Base-by-base conservation (phyloP, 2,329 filamentous ascomycete species). In the Claviceps fusiformis region DNA sequence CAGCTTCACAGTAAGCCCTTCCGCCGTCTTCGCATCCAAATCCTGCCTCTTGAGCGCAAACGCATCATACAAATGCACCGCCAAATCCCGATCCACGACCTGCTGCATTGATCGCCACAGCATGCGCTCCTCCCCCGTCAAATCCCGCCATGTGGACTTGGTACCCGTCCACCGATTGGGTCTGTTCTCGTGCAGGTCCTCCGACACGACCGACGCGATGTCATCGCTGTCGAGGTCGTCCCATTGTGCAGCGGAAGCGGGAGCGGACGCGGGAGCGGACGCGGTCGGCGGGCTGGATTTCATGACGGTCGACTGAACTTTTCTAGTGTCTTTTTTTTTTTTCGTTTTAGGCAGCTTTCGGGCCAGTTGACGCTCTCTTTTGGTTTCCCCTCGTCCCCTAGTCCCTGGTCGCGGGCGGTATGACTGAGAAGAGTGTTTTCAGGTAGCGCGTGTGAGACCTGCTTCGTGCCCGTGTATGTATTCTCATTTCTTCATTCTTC, bases 51-150 rank as follows among this genome's bases (percentile, higher is more conserved):
- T 89, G 54, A 95, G 72, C 41, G 78, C 78, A 70, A 86, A 85
- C 0, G 85, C 77, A 67, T 93, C 89, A 71, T 88, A 95, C 5
- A 96, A 72, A 70, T 95, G 91, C 48, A 84, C 70, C 0, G 81
- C 75, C 11, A 96, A 71, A 64, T 96, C 85, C 54, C 78, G 73
- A 44, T 85, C 79, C 41, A 80, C 75, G 17, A 82, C 66, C 49
- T 80, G 76, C 56, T 85, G 78, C 55, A 95, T 72, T 8, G 84
- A 82, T 5, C 76, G 72, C 56, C 79, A 78, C 2, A 87, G 75
- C 8, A 77, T 75, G 15, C 85, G 77, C 57, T 90, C 87, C 37
- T 78, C 70, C 52, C 74, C 71, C 1, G 84, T 89, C 56, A 81
- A 71, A 10, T 68, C 63, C 54, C 73, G 73, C 89, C 90, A 95